Evolutionary conservation across 2,329 filamentous ascomycete genomes (phyloP), one percentile per base, ranked within the genome.

Genomic region (Nemania sp.): DNA sequence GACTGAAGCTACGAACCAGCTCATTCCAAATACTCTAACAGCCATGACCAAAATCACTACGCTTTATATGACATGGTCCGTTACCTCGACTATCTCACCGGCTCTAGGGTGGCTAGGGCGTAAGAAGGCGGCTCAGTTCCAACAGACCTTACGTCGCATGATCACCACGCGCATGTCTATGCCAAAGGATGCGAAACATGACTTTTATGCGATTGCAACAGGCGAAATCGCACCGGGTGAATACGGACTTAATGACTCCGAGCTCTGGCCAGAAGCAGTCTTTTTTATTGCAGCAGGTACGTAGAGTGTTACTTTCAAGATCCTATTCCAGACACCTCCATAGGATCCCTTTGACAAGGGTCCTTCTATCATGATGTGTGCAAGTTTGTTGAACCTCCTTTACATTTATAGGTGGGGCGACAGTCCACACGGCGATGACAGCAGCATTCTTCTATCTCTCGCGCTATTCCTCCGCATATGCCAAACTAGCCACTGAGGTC

Each of bases 261-360:
- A 66, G 18, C 3, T 66, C n/a, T 66, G 63, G 63, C 4, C 29
- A 3, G 63, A 66, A 38, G 56, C 63, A 1, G 20, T 27, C 15
- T 29, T 65, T 4, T 65, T 59, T 32, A 20, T 53, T 18, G 32
- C 22, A 7, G 53, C 55, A 52, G 62, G 41, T 45, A 45, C 15
- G 41, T n/a, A n/a, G n/a, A n/a, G n/a, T n/a, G n/a, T n/a, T n/a
- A n/a, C n/a, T n/a, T n/a, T n/a, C n/a, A n/a, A n/a, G n/a, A n/a
- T n/a, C n/a, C n/a, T n/a, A n/a, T n/a, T n/a, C n/a, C n/a, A n/a
- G n/a, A n/a, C n/a, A n/a, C n/a, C n/a, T 45, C 41, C n/a, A 5
- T 45, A n/a, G 13, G n/a, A n/a, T n/a, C n/a, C n/a, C n/a, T n/a
- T n/a, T n/a, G n/a, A n/a, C n/a, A n/a, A n/a, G n/a, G n/a, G n/a